Percentiles rank a stretch among this genome's conserved stretches.
Conservation (phyloP, 2,329 filamentous ascomycete genomes). For the Endoconidiophora polonica region DNA sequence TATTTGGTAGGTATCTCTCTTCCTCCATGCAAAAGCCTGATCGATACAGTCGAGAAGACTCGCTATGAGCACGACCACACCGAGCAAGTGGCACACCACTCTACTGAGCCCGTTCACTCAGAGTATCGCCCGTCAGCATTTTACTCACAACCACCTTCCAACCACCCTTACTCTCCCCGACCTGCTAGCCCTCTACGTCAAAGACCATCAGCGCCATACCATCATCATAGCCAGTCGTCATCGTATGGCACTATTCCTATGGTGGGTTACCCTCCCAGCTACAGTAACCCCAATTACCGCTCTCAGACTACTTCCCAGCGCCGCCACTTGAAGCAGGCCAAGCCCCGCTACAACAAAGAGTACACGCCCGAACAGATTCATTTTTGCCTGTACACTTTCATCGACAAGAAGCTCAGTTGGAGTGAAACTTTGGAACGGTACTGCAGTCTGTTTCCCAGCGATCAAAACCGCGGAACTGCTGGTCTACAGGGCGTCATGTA, state of each 20-base stretch:
- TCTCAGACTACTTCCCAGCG: background rate
- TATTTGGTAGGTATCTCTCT: constrained; percentile 1
- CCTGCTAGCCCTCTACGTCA: background rate
- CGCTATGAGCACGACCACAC: background rate
- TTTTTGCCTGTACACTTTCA: constrained; percentile 28
- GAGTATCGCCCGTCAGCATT: no score
- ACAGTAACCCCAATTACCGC: background rate
- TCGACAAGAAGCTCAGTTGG: constrained; percentile 28
- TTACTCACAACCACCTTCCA: background rate
- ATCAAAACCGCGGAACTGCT: constrained; percentile 12
- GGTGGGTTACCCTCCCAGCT: background rate
- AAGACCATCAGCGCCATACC: background rate
- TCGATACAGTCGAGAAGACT: constrained; percentile 2
- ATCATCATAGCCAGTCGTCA: background rate
- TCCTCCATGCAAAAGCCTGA: constrained; percentile 2
- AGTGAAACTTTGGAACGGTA: constrained; percentile 10
- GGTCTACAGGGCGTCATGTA: constrained; percentile 29
- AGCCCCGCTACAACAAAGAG: constrained; percentile 22
- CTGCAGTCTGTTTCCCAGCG: constrained; percentile 11
- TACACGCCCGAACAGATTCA: constrained; percentile 28
- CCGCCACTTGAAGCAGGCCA: constrained; percentile 10
- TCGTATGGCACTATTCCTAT: background rate
- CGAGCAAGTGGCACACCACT: background rate
- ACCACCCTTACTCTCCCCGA: background rate
- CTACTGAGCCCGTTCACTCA: no score